Conservation (phyloP, 192 early-diverging fungal genomes). For the Phycomyces blakesleeanus region DNA sequence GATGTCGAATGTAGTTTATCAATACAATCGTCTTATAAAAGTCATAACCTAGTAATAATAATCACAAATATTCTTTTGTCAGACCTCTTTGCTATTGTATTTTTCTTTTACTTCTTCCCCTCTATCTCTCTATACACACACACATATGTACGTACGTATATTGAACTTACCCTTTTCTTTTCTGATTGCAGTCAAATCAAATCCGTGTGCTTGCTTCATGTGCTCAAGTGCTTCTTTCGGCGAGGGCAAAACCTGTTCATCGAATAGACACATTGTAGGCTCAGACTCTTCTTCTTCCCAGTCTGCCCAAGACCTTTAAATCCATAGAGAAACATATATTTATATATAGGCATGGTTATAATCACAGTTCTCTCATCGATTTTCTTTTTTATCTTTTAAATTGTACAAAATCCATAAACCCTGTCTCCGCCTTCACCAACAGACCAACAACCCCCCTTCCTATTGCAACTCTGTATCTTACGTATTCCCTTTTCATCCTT, state of each 20-base stretch:
- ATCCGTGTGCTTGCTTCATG: conserved; percentile 70
- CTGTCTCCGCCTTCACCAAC: too few species aligned
- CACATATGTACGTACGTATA: too few species aligned
- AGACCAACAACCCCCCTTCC: too few species aligned
- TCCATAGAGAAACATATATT: not conserved
- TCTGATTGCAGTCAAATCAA: conserved; percentile 66
- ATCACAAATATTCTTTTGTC: not conserved
- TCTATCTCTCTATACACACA: too few species aligned
- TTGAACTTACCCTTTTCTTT: conserved; percentile 24
- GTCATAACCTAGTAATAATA: conserved; percentile 46
- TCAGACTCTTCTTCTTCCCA: conserved; percentile 71
- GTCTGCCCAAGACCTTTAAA: conserved; percentile 64
- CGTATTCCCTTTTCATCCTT: too few species aligned
- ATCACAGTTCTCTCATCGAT: too few species aligned
- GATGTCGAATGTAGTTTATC: conserved; percentile 83
- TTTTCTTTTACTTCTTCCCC: too few species aligned
- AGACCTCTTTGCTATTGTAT: not conserved
- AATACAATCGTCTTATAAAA: conserved; percentile 82
- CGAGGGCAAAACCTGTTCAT: conserved; percentile 54
- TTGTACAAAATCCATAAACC: too few species aligned
- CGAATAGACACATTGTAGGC: conserved; percentile 80
- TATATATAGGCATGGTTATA: too few species aligned
- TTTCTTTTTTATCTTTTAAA: too few species aligned
- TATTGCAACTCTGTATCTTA: too few species aligned
- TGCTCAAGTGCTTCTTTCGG: conserved; percentile 66